These are phyloP conservation scores for Salix arbutifolia DNA, from an alignment of 345 rosid species.

Conservation along the genomic window DNA sequence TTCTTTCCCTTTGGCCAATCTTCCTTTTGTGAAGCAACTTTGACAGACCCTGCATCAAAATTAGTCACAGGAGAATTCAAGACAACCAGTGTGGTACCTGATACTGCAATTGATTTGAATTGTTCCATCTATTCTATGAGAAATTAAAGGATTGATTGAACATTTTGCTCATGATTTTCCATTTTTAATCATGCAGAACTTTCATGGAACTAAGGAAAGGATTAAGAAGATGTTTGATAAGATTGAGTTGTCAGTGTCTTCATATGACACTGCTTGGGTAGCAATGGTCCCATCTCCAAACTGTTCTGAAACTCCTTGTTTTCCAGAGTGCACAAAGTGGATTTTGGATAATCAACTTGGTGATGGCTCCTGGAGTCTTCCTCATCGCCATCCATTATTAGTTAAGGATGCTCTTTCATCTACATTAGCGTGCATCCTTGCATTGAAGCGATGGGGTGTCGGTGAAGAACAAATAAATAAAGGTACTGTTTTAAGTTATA, in stretches of 20 bases:
- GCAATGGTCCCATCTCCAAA: slow-evolving; percentile 75
- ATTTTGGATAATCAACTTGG: slow-evolving; percentile 61
- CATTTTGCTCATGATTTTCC: not conserved
- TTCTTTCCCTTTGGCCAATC: not conserved
- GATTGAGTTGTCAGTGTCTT: slow-evolving; percentile 61
- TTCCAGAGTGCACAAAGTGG: slow-evolving; percentile 72
- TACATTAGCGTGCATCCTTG: slow-evolving; percentile 76
- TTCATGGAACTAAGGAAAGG: slow-evolving; percentile 45
- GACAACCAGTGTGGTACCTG: slow-evolving; percentile 35
- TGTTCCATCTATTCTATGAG: not conserved
- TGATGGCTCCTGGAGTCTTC: slow-evolving; percentile 87
- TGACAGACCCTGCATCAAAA: slow-evolving; percentile 24
- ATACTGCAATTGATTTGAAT: slow-evolving; percentile 2
- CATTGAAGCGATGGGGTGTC: slow-evolving; percentile 67
- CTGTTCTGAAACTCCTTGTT: slow-evolving; percentile 47
- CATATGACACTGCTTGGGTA: slow-evolving; percentile 91
- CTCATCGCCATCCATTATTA: slow-evolving; percentile 34
- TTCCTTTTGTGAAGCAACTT: slow-evolving; percentile 31
- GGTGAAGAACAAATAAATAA: slow-evolving; percentile 62
- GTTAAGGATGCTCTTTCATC: slow-evolving; percentile 63
- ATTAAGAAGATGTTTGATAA: slow-evolving; percentile 56
- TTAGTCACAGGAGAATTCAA: slow-evolving; percentile 14
- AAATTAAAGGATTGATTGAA: not conserved
- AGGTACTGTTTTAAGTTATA: slow-evolving; percentile 31
- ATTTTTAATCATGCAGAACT: slow-evolving; percentile 27